Conservation (phyloP, 495 filamentous ascomycete genomes). For the Neurospora sublineolata region DNA sequence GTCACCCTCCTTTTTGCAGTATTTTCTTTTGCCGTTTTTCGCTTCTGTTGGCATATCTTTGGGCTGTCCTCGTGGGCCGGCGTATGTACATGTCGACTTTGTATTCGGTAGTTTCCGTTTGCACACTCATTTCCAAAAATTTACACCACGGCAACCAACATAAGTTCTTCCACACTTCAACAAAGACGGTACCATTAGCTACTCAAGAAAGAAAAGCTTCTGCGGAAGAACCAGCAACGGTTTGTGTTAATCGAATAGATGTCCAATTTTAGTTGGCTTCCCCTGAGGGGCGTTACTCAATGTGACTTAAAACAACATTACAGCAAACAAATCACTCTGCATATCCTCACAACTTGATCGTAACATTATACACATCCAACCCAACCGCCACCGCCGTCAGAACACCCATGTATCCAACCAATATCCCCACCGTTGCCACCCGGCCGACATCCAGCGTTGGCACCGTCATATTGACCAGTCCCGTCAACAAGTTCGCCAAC, state of each 20-base stretch:
- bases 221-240: background rate
- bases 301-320: background rate
- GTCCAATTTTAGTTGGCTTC: background rate
- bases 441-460: slow-evolving; percentile 62
- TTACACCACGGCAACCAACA: background rate
- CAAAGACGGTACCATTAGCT: background rate
- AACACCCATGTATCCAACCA: slow-evolving; percentile 57
- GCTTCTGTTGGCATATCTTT: background rate
- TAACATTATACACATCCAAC: slow-evolving; percentile 61
- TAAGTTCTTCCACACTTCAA: background rate
- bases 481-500: slow-evolving; percentile 79
- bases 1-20: background rate
- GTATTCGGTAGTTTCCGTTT: background rate
- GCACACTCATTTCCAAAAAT: background rate
- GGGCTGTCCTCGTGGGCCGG: background rate
- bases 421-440: slow-evolving; percentile 54
- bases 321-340: background rate
- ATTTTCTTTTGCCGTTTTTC: background rate
- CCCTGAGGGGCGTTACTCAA: background rate
- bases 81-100: background rate
- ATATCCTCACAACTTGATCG: slow-evolving; percentile 52
- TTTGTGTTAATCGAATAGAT: background rate
- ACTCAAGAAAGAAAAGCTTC: background rate
- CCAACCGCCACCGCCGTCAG: slow-evolving; percentile 57
- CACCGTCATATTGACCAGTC: slow-evolving; percentile 74